phyloP scores from a whole-genome alignment of 2,329 filamentous ascomycete species.

The Ilyonectria destructans region DNA sequence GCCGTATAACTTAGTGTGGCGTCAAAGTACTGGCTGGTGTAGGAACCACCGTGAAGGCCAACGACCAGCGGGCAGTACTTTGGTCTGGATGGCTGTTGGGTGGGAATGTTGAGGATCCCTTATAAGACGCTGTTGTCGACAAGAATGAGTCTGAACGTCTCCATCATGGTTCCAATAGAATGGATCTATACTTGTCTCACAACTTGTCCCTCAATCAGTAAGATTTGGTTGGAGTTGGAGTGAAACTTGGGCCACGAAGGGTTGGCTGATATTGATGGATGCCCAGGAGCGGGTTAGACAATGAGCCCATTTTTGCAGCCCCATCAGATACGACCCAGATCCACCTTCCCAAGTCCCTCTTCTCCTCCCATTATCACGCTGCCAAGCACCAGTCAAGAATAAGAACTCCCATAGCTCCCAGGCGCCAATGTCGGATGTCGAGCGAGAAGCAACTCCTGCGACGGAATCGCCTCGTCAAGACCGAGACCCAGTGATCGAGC shows the following conservation, averaged over 20 bases:
- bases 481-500: constrained; percentile 38
- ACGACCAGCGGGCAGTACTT: constrained; percentile 39
- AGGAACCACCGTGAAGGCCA: constrained; percentile 42
- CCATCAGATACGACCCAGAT: too few relatives aligned
- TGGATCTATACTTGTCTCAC: not conserved
- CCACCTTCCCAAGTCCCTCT: too few relatives aligned
- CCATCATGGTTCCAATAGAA: constrained; percentile 28
- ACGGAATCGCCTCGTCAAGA: constrained; percentile 23
- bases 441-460: constrained; percentile 5
- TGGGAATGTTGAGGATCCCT: constrained; percentile 39
- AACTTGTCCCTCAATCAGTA: not conserved
- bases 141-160: constrained; percentile 35
- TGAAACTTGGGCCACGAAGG: constrained; percentile 1
- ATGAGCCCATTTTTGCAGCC: too few relatives aligned
- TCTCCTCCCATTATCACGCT: constrained; percentile 2
- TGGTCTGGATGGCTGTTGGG: constrained; percentile 8
- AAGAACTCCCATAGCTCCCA: not conserved
- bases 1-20: constrained; percentile 37
- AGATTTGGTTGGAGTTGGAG: not conserved
- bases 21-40: constrained; percentile 44
- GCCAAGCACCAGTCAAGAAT: constrained; percentile 18
- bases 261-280: not conserved
- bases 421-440: constrained; percentile 16
- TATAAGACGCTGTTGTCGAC: constrained; percentile 33
- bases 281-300: constrained; percentile 4